Percentiles rank a stretch among this genome's conserved stretches.
These are phyloP conservation scores for Tuber aestivum DNA, from an alignment of 495 filamentous ascomycete species.

Conservation along the genomic window DNA sequence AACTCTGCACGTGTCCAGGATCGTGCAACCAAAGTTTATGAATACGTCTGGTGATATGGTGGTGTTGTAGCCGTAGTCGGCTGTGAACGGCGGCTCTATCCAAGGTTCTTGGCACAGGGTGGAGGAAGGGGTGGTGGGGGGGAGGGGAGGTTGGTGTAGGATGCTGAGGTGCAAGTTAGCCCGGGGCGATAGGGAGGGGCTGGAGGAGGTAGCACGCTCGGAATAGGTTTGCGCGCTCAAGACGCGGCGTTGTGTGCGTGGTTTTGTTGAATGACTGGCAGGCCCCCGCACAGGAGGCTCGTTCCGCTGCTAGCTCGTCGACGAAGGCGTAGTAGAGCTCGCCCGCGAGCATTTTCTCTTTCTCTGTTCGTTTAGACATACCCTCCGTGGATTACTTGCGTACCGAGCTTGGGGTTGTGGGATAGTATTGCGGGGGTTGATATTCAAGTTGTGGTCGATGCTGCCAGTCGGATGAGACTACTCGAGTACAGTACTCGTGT, in stretches of 20 bases:
- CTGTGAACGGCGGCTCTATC: constrained; percentile 63
- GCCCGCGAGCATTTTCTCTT: constrained; percentile 49
- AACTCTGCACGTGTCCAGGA: constrained; percentile 68
- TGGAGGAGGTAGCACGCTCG: constrained; percentile 53
- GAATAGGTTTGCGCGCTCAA: constrained; percentile 61
- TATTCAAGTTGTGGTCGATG: too few species aligned
- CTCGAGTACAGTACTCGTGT: too few species aligned
- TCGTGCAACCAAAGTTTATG: constrained; percentile 69
- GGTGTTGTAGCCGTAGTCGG: constrained; percentile 74
- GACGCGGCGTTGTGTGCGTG: constrained; percentile 51
- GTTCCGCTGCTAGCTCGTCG: constrained; percentile 50
- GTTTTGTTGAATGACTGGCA: constrained; percentile 59
- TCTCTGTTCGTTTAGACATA: constrained; percentile 17
- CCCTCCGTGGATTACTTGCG: neutral
- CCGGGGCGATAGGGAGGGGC: neutral
- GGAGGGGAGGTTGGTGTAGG: constrained; percentile 53
- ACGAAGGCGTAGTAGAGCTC: constrained; percentile 52
- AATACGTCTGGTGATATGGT: constrained; percentile 61
- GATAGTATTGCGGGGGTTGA: neutral
- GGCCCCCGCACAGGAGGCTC: constrained; percentile 56
- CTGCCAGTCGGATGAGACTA: too few species aligned
- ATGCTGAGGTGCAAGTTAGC: constrained; percentile 49
- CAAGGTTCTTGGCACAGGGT: constrained; percentile 58
- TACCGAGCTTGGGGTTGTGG: neutral
- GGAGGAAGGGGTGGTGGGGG: constrained; percentile 55